Conservation (phyloP, 2,329 filamentous ascomycete genomes). For the Epichloe sp. region DNA sequence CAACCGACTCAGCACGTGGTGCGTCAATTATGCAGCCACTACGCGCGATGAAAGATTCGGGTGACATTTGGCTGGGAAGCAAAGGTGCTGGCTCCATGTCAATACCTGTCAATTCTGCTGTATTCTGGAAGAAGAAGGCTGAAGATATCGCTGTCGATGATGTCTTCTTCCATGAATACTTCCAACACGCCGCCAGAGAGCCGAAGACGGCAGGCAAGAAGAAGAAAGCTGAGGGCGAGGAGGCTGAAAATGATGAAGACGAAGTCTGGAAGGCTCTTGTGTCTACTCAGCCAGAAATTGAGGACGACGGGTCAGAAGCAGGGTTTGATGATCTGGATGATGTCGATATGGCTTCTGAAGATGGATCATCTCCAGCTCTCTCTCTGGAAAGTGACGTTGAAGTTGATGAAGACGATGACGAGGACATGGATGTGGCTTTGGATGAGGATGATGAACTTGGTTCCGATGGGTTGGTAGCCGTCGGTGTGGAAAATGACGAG, state of each 20-base stretch:
- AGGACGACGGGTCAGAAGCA: constrained; percentile 37
- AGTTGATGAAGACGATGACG: constrained; percentile 26
- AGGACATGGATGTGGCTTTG: constrained; percentile 25
- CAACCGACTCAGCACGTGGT: constrained; percentile 53
- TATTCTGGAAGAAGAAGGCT: constrained; percentile 85
- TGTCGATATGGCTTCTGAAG: constrained; percentile 35
- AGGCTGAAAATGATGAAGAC: constrained; percentile 49
- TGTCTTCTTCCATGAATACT: constrained; percentile 98
- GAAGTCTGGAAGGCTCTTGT: constrained; percentile 91
- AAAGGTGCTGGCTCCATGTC: constrained; percentile 27
- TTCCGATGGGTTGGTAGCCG: constrained; percentile 27
- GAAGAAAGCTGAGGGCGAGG: constrained; percentile 32
- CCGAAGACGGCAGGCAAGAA: constrained; percentile 39
- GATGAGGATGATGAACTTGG: constrained; percentile 30
- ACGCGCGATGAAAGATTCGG: constrained; percentile 34
- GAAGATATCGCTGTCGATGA: constrained; percentile 83
- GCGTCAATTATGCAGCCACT: constrained; percentile 95
- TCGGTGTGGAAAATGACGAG: constrained; percentile 22
- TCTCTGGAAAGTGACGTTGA: constrained; percentile 32
- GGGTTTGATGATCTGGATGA: constrained; percentile 37
- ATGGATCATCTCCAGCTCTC: constrained; percentile 24
- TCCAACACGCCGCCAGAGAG: constrained; percentile 57
- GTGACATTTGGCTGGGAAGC: constrained; percentile 43
- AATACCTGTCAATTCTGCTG: constrained; percentile 61
- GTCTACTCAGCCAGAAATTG: constrained; percentile 57